Evolutionary conservation across 2,329 filamentous ascomycete species (phyloP).

Genomic region (Colletotrichum phormii): DNA sequence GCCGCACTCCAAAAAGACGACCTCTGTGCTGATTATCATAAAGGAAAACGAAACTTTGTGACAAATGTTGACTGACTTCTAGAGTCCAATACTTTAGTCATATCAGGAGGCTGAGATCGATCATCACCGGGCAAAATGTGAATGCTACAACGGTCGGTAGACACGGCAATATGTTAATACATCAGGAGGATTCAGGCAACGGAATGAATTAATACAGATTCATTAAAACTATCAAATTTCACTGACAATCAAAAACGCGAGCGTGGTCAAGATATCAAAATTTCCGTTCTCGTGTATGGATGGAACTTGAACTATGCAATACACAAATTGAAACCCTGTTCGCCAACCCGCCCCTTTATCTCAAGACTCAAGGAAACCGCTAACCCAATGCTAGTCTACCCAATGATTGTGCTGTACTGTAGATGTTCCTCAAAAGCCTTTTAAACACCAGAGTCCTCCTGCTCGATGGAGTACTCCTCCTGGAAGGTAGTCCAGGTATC

Average conservation of each 20-base stretch:
- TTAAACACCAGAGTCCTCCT: slow-evolving; percentile 41
- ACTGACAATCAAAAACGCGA: background rate
- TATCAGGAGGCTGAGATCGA: no score
- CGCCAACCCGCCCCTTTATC: background rate
- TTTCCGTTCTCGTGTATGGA: background rate
- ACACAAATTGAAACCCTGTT: slow-evolving; percentile 1
- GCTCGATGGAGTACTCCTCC: slow-evolving; percentile 28
- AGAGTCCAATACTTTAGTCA: no score
- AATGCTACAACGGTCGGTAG: no score
- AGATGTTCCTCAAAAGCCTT: background rate
- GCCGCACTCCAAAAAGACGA: no score
- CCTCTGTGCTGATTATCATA: no score
- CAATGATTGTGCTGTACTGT: background rate
- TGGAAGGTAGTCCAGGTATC: slow-evolving; percentile 33
- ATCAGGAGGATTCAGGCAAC: no score
- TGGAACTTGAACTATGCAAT: slow-evolving; percentile 4
- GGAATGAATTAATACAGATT: background rate
- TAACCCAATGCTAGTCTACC: background rate
- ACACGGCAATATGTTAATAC: no score
- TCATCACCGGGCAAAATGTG: no score
- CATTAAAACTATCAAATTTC: background rate
- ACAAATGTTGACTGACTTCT: no score
- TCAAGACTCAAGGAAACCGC: slow-evolving; percentile 11
- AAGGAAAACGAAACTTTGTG: no score
- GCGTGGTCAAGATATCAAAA: background rate